phyloP scores from a whole-genome alignment of 179 eudicot species.

The Dionaea muscipula region DNA sequence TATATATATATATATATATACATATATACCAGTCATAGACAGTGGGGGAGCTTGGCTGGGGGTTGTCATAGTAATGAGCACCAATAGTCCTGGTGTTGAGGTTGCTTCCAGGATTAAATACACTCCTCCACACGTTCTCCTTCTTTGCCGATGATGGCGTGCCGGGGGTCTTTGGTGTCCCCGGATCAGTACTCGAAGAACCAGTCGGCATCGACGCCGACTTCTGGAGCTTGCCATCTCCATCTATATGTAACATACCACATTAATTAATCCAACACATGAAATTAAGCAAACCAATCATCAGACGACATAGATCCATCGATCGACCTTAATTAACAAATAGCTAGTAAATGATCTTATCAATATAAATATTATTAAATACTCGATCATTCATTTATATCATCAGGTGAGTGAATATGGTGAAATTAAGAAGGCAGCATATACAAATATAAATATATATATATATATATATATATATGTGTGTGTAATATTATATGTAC shows the following conservation, averaged over 20 bases:
- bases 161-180: constrained; percentile 38
- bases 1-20: neutral
- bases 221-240: constrained; percentile 25
- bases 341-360: too few relatives aligned
- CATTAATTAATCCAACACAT: neutral
- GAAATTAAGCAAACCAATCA: neutral
- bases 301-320: neutral
- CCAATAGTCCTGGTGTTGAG: constrained; percentile 49
- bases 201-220: constrained; percentile 35
- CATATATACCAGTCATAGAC: constrained; percentile 69
- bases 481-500: neutral
- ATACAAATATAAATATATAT: too few relatives aligned
- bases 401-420: too few relatives aligned
- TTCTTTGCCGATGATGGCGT: constrained; percentile 40
- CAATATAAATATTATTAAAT: too few relatives aligned
- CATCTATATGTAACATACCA: neutral
- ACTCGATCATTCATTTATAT: too few relatives aligned
- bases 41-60: constrained; percentile 54
- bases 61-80: constrained; percentile 54
- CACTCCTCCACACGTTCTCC: constrained; percentile 90
- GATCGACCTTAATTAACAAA: too few relatives aligned
- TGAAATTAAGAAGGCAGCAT: too few relatives aligned
- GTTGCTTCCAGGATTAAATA: constrained; percentile 81
- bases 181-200: constrained; percentile 16
- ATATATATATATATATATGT: too few relatives aligned